Base-by-base conservation (phyloP, 352 stramenopile species). In the Plasmopara muralis region DNA sequence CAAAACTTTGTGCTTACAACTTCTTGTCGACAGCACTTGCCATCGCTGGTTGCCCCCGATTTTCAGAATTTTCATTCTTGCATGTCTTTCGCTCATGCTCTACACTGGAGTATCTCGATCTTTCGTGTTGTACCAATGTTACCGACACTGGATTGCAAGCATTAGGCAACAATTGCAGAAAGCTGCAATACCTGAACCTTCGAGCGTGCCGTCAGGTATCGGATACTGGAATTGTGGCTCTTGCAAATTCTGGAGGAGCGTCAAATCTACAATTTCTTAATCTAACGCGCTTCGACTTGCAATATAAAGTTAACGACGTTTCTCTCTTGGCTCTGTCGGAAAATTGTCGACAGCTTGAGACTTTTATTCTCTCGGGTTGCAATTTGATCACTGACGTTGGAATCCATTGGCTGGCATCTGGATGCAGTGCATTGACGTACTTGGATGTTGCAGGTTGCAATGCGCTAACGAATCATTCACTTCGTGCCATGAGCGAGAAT, bases 301-400 rank as follows among this genome's bases (percentile, higher is more conserved):
- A 78, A 30, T 96, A 96, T 68, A 91, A 95, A 59, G 72, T 97
- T 43, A 96, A 87, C 35, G 93, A 98, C 60, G 84, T 97, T 29
- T 74, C 82, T 7, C 58, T 98, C 9, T 59, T 98, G 28, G 70
- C 89, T 9, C 61, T 97, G 40, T 74, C 64, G 0, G 70, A 89
- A n/a, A 72, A 74, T 16, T 88, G 70, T 12, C 43, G 53, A 13
- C 47, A 77, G 16, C 66, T 90, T 2, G 64, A 85, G 31, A 76
- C 55, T 7, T 47, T 87, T 2, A 59, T 72, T 15, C 55, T 97
- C 2, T 57, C 72, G n/a, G 91, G 93, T 14, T 97, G 90, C 49
- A 80, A 95, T 37, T 80, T 89, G 61, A 59, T 98, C 42, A 95
- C 85, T 6, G 91, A 98, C 61, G 91, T 96, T 13, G 91, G 93